A percentile compares a stretch with the other conserved stretches of the same genome.
phyloP scores from a whole-genome alignment of 495 filamentous ascomycete species.

The Penicillium malachiteum region DNA sequence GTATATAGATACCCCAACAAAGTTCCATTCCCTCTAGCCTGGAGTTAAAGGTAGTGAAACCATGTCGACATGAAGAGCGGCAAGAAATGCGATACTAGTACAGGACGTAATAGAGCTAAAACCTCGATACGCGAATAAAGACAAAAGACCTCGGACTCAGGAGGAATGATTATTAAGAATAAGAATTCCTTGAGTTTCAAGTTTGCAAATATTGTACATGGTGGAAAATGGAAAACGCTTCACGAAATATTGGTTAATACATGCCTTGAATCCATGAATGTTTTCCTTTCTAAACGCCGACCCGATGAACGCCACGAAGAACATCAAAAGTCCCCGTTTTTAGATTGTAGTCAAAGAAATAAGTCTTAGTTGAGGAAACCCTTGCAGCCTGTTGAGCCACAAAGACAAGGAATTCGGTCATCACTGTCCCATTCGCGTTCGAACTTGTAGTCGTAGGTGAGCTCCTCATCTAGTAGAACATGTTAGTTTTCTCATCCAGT shows the following conservation, averaged over 20 bases:
- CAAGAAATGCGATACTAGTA: not conserved
- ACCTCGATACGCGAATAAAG: not conserved
- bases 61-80: not conserved
- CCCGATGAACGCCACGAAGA: constrained; percentile 18
- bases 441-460: constrained; percentile 99
- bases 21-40: not conserved
- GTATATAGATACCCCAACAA: not conserved
- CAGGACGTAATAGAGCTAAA: not conserved
- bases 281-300: constrained; percentile 20
- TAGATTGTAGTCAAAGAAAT: constrained; percentile 14
- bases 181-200: not conserved
- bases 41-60: too few relatives aligned
- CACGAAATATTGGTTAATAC: too few relatives aligned
- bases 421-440: constrained; percentile 92
- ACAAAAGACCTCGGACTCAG: not conserved
- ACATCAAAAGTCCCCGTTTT: constrained; percentile 1
- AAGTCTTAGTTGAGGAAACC: constrained; percentile 84
- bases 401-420: constrained; percentile 95
- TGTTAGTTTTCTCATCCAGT: too few relatives aligned
- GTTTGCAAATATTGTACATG: constrained; percentile 30
- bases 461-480: constrained; percentile 75
- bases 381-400: constrained; percentile 93
- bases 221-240: constrained; percentile 16
- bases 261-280: constrained; percentile 3
- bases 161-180: constrained; percentile 3